These are phyloP conservation scores for Phyllosticta capitalensis DNA, from an alignment of 2,329 filamentous ascomycete species.

Conservation along the genomic window DNA sequence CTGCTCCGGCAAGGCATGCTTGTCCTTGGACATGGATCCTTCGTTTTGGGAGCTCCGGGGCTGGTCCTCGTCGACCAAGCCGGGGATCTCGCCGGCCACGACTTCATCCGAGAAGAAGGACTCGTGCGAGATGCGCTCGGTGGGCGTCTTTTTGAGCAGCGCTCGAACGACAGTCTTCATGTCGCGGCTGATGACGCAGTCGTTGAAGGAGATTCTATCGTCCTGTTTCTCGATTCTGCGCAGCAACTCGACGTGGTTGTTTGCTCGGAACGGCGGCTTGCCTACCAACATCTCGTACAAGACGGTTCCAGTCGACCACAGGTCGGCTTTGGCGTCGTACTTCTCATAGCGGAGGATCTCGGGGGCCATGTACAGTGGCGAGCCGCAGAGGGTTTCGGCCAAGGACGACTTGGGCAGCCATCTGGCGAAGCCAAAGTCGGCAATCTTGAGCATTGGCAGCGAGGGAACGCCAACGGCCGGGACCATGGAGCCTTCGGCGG, in stretches of 20 bases:
- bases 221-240: slow-evolving; percentile 84
- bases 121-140: slow-evolving; percentile 76
- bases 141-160: slow-evolving; percentile 75
- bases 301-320: slow-evolving; percentile 96
- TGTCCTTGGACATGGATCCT: neutral
- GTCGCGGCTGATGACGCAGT: slow-evolving; percentile 58
- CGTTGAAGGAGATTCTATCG: slow-evolving; percentile 74
- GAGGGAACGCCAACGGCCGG: slow-evolving; percentile 73
- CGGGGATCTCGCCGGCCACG: slow-evolving; percentile 67
- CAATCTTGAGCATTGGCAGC: slow-evolving; percentile 91
- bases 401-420: slow-evolving; percentile 83
- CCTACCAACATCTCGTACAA: slow-evolving; percentile 92
- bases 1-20: neutral
- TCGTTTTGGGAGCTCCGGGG: slow-evolving; percentile 18
- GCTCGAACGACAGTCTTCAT: slow-evolving; percentile 73
- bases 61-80: slow-evolving; percentile 67
- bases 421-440: slow-evolving; percentile 96
- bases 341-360: slow-evolving; percentile 96
- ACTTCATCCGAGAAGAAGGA: slow-evolving; percentile 72
- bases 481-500: slow-evolving; percentile 69
- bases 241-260: slow-evolving; percentile 88
- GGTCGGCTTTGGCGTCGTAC: slow-evolving; percentile 91
- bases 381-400: slow-evolving; percentile 92
- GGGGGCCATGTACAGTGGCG: slow-evolving; percentile 95
- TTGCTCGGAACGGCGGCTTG: slow-evolving; percentile 80